Conservation (phyloP, 345 rosid genomes). For the Hypericum perforatum region DNA sequence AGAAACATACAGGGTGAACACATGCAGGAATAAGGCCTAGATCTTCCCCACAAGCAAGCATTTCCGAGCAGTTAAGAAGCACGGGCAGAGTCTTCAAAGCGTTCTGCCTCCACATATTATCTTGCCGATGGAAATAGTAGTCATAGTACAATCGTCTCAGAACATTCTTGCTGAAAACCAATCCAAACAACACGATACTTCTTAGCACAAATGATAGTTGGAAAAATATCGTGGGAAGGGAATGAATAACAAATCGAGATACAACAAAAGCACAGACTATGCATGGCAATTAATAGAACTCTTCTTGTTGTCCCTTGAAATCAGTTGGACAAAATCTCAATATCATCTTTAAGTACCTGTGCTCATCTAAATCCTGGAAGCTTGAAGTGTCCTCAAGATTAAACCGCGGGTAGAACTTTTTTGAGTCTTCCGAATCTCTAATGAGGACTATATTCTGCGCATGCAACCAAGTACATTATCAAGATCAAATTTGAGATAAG, state of each 20-base stretch:
- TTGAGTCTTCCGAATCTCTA: conserved; percentile 72
- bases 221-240: no score
- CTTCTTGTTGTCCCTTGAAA: no score
- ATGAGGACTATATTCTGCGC: conserved; percentile 80
- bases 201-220: no score
- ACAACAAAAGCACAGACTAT: no score
- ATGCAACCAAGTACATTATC: conserved; percentile 11
- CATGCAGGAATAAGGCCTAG: conserved; percentile 92
- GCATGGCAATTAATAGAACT: no score
- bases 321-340: no score
- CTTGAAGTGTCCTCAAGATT: conserved; percentile 88
- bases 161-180: conserved; percentile 57
- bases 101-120: conserved; percentile 74
- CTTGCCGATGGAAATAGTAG: conserved; percentile 97
- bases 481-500: conserved; percentile 4
- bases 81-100: conserved; percentile 89
- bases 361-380: conserved; percentile 81
- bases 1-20: conserved; percentile 77
- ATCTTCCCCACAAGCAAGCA: conserved; percentile 98
- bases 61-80: conserved; percentile 78
- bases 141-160: conserved; percentile 74
- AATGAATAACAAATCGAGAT: no score
- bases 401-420: conserved; percentile 88
- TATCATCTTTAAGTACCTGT: conserved; percentile 37
- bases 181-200: neutral